Percentiles rank a stretch among this genome's conserved stretches.
Evolutionary conservation across 306 rosid species (phyloP).

Genomic region (Malus domestica): ASM211411v1 NC_041798.1:24659501-24660000

Average conservation of each 20-base stretch:
- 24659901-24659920: background rate
- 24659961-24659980: background rate
- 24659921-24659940: background rate
- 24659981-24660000: background rate
- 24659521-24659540: no score
- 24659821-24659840: no score
- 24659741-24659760: no score
- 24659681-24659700: conserved; percentile 76
- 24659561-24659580: background rate
- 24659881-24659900: no score
- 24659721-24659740: no score
- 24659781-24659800: no score
- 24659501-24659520: no score
- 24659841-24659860: no score
- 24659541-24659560: background rate
- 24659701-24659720: conserved; percentile 30
- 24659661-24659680: conserved; percentile 28
- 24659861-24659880: no score
- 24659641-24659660: background rate
- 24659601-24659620: conserved; percentile 57
- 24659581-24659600: background rate
- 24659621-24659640: conserved; percentile 53
- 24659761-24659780: no score
- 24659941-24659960: background rate
- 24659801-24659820: no score